A percentile compares a stretch with the other conserved stretches of the same genome.
Evolutionary conservation across 768 basidiomycete species (phyloP).

Genomic region (Piloderma croceum): DNA sequence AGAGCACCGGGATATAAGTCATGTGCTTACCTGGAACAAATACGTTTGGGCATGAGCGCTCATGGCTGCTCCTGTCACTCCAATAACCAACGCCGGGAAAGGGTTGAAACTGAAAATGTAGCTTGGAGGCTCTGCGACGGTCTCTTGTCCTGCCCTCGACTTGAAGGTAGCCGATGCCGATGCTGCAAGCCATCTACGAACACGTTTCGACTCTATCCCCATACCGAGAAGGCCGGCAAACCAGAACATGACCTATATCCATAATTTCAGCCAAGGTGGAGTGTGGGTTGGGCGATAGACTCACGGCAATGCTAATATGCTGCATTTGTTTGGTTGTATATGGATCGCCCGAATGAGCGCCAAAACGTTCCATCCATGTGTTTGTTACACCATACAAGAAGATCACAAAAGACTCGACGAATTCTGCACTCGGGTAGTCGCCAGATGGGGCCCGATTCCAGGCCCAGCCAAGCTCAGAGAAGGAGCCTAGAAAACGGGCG

Average conservation of each 20-base stretch:
- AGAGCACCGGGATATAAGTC: neutral
- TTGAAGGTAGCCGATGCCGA: slow-evolving; percentile 39
- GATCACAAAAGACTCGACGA: slow-evolving; percentile 74
- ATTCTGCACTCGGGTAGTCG: slow-evolving; percentile 58
- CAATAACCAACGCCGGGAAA: slow-evolving; percentile 88
- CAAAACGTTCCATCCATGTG: slow-evolving; percentile 97
- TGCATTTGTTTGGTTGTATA: slow-evolving; percentile 90
- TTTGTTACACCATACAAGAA: slow-evolving; percentile 88
- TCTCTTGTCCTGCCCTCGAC: slow-evolving; percentile 16
- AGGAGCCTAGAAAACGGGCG: slow-evolving; percentile 90
- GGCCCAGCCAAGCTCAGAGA: slow-evolving; percentile 86
- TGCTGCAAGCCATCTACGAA: slow-evolving; percentile 70
- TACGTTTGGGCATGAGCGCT: slow-evolving; percentile 86
- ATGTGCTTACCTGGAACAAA: slow-evolving; percentile 62
- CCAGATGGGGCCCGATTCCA: slow-evolving; percentile 74
- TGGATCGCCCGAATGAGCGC: slow-evolving; percentile 72
- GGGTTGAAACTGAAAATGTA: slow-evolving; percentile 83
- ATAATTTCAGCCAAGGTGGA: neutral
- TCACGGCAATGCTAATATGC: slow-evolving; percentile 87
- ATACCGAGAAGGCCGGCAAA: slow-evolving; percentile 88
- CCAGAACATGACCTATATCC: slow-evolving; percentile 78
- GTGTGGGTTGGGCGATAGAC: slow-evolving; percentile 15
- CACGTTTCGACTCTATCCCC: slow-evolving; percentile 73
- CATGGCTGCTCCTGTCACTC: slow-evolving; percentile 93
- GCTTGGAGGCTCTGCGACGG: slow-evolving; percentile 60